Conservation (phyloP, 2,329 filamentous ascomycete species). For the Aspergillus felis region DNA sequence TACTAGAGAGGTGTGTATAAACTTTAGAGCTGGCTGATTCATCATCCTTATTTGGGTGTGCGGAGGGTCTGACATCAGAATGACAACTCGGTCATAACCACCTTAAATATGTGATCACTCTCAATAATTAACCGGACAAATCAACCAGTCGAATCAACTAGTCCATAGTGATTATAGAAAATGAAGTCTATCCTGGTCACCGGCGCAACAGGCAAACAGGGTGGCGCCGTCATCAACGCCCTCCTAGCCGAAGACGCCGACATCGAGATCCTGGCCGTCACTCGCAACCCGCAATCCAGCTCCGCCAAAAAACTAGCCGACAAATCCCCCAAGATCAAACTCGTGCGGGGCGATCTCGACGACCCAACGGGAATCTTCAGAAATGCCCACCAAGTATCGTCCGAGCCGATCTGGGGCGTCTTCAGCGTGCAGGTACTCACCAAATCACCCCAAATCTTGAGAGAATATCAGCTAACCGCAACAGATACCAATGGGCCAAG, state of each 20-base stretch:
- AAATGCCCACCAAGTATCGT: slow-evolving; percentile 35
- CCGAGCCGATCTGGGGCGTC: slow-evolving; percentile 53
- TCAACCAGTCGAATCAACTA: no score
- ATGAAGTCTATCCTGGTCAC: slow-evolving; percentile 9
- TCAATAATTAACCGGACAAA: no score
- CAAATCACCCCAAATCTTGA: neutral
- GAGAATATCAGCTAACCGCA: neutral
- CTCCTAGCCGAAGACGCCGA: slow-evolving; percentile 7
- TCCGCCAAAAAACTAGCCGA: slow-evolving; percentile 48
- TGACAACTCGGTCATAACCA: neutral
- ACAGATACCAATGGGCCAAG: neutral
- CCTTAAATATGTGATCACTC: neutral
- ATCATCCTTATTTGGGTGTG: neutral
- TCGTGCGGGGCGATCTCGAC: slow-evolving; percentile 58
- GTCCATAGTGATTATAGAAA: neutral
- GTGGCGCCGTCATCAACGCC: slow-evolving; percentile 8
- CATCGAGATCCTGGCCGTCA: slow-evolving; percentile 13
- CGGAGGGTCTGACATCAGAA: neutral
- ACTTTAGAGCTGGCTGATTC: neutral
- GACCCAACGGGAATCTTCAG: slow-evolving; percentile 50
- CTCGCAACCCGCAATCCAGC: slow-evolving; percentile 11
- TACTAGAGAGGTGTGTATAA: no score
- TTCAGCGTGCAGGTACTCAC: slow-evolving; percentile 56
- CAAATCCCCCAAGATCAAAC: slow-evolving; percentile 46
- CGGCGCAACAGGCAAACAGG: slow-evolving; percentile 13